Base-by-base conservation (phyloP, 768 basidiomycete species). In the Chalciporus sphaerocephalus region DNA sequence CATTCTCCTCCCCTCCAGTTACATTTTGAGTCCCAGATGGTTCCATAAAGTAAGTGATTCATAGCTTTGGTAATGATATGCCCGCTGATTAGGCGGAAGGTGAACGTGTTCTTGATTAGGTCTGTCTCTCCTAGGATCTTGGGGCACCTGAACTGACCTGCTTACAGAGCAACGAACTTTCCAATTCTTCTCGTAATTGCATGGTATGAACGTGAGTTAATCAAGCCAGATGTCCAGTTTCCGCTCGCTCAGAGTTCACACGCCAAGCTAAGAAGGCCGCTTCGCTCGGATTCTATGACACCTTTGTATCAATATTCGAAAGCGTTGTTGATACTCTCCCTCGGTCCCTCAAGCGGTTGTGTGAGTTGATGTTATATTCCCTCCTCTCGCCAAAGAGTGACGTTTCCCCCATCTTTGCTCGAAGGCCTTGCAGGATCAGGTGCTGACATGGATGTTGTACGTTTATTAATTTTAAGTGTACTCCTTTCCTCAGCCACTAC, bases 21-120 rank as follows among this genome's bases (percentile, higher is more conserved):
- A 88, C 62, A 67, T 92, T 41, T 72, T 96, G n/a, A 77, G 76
- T 6, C 92, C 93, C n/a, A 75, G 95, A 43, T 97, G 92, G 92
- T 97, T 98, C 62, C 95, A 98, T 63, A 97, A 97, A 72, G 88
- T 87, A 57, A 42, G 60, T 51, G n/a, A 6, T 22, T 24, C 6
- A 50, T 24, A 15, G 16, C 22, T 28, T 46, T 35, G 53, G 23
- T 38, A 35, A 39, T 18, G 30, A 41, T 20, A 35, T 57, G 44
- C 52, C 20, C 34, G 28, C 48, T 65, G 20, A 65, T 44, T 37
- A 7, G 22, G 22, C 10, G 40, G 3, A 48, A 90, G 87, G 78
- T 92, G 56, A 92, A 92, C 53, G 90, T 92, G 1, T 87, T 91
- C 58, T 76, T 91, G 75, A 92, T 92, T 56, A 79, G 87, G 85